These are phyloP conservation scores for Geranium brycei DNA, from an alignment of 345 rosid genomes.

Conservation along the genomic window DNA sequence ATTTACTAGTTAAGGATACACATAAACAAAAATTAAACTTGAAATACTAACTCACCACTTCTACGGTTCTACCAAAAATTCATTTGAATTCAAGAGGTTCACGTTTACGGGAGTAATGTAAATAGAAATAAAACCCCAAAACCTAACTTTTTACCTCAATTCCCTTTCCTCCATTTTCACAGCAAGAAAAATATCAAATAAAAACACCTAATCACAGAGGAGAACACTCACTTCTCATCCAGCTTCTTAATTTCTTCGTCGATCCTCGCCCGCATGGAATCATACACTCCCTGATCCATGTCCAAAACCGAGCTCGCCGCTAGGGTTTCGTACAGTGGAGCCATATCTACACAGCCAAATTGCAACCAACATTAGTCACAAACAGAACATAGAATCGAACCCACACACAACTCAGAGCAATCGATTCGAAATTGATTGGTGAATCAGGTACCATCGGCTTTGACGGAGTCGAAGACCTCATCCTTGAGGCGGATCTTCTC, in stretches of 20 bases:
- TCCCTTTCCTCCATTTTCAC: neutral
- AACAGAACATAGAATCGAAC: too few relatives aligned
- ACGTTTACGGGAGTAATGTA: neutral
- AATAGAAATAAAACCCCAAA: neutral
- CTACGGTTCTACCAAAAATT: neutral
- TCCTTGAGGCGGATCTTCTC: conserved; percentile 84
- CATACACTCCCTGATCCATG: conserved; percentile 53
- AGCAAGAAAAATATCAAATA: neutral
- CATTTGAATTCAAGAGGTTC: neutral
- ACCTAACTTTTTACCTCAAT: neutral
- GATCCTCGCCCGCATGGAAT: conserved; percentile 48
- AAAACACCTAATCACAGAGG: neutral
- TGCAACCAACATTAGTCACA: too few relatives aligned
- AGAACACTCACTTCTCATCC: conserved; percentile 65
- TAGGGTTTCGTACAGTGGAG: conserved; percentile 73
- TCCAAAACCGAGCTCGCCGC: conserved; percentile 50
- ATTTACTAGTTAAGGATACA: too few relatives aligned
- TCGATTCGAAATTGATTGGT: too few relatives aligned
- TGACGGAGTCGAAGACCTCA: conserved; percentile 62
- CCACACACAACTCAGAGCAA: too few relatives aligned
- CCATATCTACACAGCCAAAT: conserved; percentile 46
- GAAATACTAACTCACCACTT: neutral
- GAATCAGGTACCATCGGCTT: conserved; percentile 43
- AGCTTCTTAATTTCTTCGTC: conserved; percentile 78
- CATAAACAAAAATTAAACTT: too few relatives aligned